Evolutionary conservation across 768 basidiomycete genomes (phyloP).

Genomic region (Mycena capillaripes): DNA sequence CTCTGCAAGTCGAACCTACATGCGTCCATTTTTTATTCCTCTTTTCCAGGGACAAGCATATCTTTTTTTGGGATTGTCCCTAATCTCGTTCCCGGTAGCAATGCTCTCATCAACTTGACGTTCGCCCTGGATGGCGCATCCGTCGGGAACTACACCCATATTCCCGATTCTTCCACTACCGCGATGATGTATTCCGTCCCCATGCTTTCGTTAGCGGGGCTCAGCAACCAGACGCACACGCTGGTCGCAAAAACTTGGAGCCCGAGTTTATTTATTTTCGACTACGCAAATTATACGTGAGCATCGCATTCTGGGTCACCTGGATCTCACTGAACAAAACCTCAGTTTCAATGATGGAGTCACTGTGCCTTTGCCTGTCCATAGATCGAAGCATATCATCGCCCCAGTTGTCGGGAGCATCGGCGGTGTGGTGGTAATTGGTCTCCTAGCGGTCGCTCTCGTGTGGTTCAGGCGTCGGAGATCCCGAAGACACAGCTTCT

Average conservation of each 20-base stretch:
- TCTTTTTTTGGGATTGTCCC: constrained; percentile 5
- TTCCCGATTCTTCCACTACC: neutral
- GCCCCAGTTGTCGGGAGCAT: too few relatives aligned
- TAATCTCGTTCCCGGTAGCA: neutral
- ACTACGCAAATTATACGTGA: constrained; percentile 4
- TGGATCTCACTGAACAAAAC: too few relatives aligned
- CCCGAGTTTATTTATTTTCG: neutral
- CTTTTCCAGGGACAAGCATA: neutral
- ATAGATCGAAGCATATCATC: too few relatives aligned
- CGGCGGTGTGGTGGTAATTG: too few relatives aligned
- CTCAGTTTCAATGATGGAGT: too few relatives aligned
- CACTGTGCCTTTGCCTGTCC: too few relatives aligned
- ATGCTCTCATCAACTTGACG: neutral
- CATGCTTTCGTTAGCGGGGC: neutral
- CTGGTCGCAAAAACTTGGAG: neutral
- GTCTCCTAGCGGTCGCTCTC: too few relatives aligned
- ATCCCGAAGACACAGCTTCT: too few relatives aligned
- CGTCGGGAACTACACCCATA: neutral
- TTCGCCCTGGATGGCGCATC: neutral
- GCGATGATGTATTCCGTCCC: constrained; percentile 10
- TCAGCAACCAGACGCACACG: neutral
- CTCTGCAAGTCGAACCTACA: neutral
- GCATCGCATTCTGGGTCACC: neutral
- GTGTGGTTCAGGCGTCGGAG: too few relatives aligned
- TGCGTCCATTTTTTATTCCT: neutral